Conservation (phyloP, 1,139 yeast species). For the Kodamaea alishanica region DNA sequence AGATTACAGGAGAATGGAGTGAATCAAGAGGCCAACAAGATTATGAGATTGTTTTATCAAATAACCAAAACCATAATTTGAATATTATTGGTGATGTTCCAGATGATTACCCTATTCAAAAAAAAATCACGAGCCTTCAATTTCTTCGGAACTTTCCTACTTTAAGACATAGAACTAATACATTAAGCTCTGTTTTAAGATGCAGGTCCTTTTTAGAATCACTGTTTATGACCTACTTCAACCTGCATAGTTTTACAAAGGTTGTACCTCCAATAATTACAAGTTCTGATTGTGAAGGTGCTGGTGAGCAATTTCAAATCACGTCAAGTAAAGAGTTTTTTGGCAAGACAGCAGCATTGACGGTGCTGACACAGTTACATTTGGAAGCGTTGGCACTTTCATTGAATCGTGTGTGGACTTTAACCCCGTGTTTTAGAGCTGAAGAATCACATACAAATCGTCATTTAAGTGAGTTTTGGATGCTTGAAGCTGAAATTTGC, state of each 20-base stretch:
- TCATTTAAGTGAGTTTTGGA: constrained; percentile 95
- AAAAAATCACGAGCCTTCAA: constrained; percentile 64
- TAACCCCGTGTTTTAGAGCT: constrained; percentile 92
- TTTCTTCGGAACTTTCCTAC: constrained; percentile 68
- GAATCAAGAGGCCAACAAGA: constrained; percentile 28
- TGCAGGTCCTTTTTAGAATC: constrained; percentile 67
- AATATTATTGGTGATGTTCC: constrained; percentile 52
- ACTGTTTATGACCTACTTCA: constrained; percentile 53
- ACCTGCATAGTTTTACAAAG: constrained; percentile 53
- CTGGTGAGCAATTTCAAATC: constrained; percentile 80
- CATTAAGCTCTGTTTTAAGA: constrained; percentile 63
- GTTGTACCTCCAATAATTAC: constrained; percentile 86
- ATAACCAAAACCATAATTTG: constrained; percentile 22
- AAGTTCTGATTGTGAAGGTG: constrained; percentile 94
- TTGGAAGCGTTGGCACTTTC: constrained; percentile 78
- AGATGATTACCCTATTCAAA: constrained; percentile 75
- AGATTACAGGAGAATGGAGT: constrained; percentile 31
- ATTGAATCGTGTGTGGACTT: constrained; percentile 78
- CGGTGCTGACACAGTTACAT: constrained; percentile 92
- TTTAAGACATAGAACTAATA: constrained; percentile 71
- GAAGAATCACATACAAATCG: constrained; percentile 88
- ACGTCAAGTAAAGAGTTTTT: constrained; percentile 50
- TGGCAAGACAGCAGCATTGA: constrained; percentile 63
- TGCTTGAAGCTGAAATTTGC: constrained; percentile 90
- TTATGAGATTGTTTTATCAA: constrained; percentile 29